Base-by-base conservation (phyloP, 441 rosid species). In the Dalechampia spathulata region DNA sequence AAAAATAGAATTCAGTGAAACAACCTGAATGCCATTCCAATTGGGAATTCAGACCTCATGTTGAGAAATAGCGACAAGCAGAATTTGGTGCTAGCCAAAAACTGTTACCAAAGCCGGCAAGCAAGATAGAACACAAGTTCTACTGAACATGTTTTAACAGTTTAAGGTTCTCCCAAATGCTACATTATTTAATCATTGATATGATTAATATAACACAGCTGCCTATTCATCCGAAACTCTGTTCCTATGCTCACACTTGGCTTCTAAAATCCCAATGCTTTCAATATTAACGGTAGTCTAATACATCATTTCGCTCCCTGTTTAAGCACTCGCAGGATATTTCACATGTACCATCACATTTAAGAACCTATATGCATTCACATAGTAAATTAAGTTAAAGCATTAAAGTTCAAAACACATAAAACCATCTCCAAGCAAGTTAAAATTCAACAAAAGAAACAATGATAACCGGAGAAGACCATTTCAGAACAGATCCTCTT, bases 401-500 rank as follows among this genome's bases (percentile, higher is more conserved):
- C 26, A 54, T 26, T 12, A 12, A 39, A 14, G 27, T 22, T 50
- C 16, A 41, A 13, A 49, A 41, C 2, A 40, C 11, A 25, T 10
- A n/a, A 28, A 62, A 30, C 48, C 5, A 39, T 36, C 38, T 16
- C 27, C 57, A 52, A 34, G 21, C 23, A 54, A 0, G 30, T 26
- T 20, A 8, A 39, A 56, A n/a, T 45, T 23, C 47, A 30, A 30
- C 20, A 7, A 20, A 48, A 39, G 17, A 36, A 59, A 2, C 49
- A 50, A 50, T 58, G 52, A 26, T 51, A 49, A 44, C 8, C 11
- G 41, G 71, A 52, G 60, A 54, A 55, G 60, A 93, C 99, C 99
- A 93, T 93, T 93, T 93, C 37, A 87, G 83, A 74, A 93, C 91
- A 46, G 97, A 87, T 78, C 97, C 97, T 71, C 87, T 73, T 75